Evolutionary conservation across 2,329 filamentous ascomycete genomes (phyloP).

Genomic region (Colletotrichum chrysophilum): DNA sequence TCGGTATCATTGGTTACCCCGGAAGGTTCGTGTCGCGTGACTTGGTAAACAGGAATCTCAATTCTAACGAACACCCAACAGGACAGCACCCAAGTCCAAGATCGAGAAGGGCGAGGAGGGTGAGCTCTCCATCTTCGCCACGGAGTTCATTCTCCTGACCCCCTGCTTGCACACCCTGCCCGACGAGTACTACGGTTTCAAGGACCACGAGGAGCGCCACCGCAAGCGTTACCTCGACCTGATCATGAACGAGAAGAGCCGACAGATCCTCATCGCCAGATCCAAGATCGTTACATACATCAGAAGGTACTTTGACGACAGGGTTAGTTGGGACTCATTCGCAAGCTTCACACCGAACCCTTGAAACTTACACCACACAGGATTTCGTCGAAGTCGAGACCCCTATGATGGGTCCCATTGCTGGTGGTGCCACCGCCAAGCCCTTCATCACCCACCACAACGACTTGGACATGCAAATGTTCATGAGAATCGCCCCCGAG

Average conservation of each 20-base stretch:
- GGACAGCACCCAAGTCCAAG: conserved; percentile 90
- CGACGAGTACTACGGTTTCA: conserved; percentile 90
- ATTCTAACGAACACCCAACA: neutral
- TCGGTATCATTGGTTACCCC: conserved; percentile 85
- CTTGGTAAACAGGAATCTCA: no score
- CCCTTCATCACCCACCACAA: conserved; percentile 97
- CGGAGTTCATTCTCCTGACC: conserved; percentile 82
- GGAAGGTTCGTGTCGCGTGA: conserved; percentile 44
- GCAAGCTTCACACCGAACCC: neutral
- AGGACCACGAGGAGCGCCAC: conserved; percentile 92
- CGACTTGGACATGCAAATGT: conserved; percentile 92
- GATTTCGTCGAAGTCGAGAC: conserved; percentile 96
- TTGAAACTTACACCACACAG: neutral
- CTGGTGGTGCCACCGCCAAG: conserved; percentile 93
- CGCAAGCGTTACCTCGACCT: conserved; percentile 93
- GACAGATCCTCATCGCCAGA: conserved; percentile 83
- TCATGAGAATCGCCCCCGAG: conserved; percentile 83
- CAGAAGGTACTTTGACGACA: conserved; percentile 84
- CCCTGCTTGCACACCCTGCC: conserved; percentile 93
- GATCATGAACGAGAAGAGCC: conserved; percentile 91
- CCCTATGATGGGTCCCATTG: conserved; percentile 95
- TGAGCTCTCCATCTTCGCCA: conserved; percentile 92
- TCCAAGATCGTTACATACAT: conserved; percentile 90
- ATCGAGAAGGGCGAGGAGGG: conserved; percentile 79
- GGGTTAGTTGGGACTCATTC: conserved; percentile 31